Percentiles rank a stretch among this genome's conserved stretches.
Conservation (phyloP, 495 filamentous ascomycete species). For the Penicillium cataractarum region DNA sequence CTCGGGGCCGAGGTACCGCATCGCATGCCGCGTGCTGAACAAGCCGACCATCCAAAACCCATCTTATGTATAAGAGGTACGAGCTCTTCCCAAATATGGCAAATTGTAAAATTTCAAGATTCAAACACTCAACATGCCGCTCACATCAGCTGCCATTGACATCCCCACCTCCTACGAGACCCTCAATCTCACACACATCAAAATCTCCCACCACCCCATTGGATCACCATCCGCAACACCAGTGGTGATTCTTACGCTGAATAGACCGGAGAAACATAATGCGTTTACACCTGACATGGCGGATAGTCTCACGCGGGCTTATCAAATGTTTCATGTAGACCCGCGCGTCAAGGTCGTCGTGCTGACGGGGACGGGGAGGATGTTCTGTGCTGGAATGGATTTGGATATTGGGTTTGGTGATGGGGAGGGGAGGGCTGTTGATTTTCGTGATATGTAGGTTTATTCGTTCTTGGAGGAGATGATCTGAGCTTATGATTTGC, state of each 20-base stretch:
- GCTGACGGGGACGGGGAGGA: constrained; percentile 55
- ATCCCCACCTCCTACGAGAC: constrained; percentile 33
- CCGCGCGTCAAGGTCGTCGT: constrained; percentile 57
- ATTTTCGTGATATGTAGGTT: constrained; percentile 30
- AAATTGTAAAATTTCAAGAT: neutral
- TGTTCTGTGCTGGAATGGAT: constrained; percentile 65
- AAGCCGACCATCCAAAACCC: neutral
- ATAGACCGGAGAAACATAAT: constrained; percentile 61
- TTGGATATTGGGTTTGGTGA: constrained; percentile 50
- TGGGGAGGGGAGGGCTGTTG: constrained; percentile 28
- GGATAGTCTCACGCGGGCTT: constrained; percentile 53
- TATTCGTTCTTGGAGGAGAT: too few relatives aligned
- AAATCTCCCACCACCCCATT: constrained; percentile 51
- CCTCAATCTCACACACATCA: constrained; percentile 51
- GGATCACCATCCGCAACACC: constrained; percentile 49
- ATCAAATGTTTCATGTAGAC: constrained; percentile 52
- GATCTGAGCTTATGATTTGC: neutral
- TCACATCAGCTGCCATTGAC: constrained; percentile 9
- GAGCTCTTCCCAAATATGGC: neutral
- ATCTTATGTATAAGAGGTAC: neutral
- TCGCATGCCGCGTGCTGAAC: neutral
- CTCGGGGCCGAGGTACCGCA: constrained; percentile 1
- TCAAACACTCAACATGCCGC: neutral
- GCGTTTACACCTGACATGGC: constrained; percentile 60
- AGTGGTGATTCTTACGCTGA: constrained; percentile 55